Base-by-base conservation (phyloP, 768 basidiomycete genomes). In the Suillus lakei region DNA sequence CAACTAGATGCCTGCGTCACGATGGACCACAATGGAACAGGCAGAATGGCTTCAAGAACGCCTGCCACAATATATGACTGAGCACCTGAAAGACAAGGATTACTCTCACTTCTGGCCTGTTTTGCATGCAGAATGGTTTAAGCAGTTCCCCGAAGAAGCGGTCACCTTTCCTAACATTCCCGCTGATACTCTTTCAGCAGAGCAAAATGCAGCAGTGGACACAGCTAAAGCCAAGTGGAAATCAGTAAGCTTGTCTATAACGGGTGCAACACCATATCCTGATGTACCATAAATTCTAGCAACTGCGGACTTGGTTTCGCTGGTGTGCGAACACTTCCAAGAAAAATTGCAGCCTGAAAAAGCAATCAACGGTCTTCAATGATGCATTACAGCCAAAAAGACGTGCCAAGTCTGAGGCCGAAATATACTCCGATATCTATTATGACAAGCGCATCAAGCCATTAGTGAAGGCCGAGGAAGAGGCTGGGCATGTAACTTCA, bases 371-470 rank as follows among this genome's bases (percentile, higher is more conserved):
- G 0, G 46, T 59, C 12, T 64, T 64, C 8, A 16, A 64, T 15
- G 44, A 48, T 2, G 48, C 18, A 2, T 5, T 60, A 4, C 23
- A 30, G 34, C 39, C 41, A 16, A 64, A 38, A 46, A 13, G 46
- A 48, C 43, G 32, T 7, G 23, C 28, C 30, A 41, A 44, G 26
- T 44, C 41, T 4, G 3, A 48, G 10, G 16, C n/a, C 2, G 58
- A 64, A 6, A 21, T 64, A 10, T 64, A 64, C 46, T 30, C 21
- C 5, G 44, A 46, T 6, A n/a, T 23, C 5, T 60, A 34, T 30
- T 64, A 58, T n/a, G 18, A 46, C 8, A 16, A 64, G 21, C 34
- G 36, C 16, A 64, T 64, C 64, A 64, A 64, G 34, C 64, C 36
- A 3, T 32, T 46, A 12, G 38, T 64, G n/a, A 50, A 64, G 7